phyloP scores from a whole-genome alignment of 345 rosid genomes.

The Odontarrhena argentea region DNA sequence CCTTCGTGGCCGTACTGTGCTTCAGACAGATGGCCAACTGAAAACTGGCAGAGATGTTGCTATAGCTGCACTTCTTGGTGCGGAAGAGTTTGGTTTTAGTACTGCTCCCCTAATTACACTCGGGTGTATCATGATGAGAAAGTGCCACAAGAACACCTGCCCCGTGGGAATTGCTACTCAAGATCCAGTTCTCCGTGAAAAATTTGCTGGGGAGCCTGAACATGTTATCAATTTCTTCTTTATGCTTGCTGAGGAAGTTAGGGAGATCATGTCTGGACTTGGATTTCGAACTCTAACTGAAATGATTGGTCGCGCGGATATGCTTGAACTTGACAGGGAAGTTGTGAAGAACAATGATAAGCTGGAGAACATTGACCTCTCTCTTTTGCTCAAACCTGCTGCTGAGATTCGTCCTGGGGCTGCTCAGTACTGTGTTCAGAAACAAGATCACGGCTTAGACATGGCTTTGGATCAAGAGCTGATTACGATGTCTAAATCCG shows the following conservation, averaged over 20 bases:
- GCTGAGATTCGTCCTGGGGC: constrained; percentile 94
- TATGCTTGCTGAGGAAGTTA: constrained; percentile 96
- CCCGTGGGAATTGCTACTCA: constrained; percentile 99
- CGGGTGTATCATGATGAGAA: constrained; percentile 99
- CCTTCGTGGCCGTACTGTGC: constrained; percentile 97
- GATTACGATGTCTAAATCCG: constrained; percentile 63
- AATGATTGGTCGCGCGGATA: constrained; percentile 99
- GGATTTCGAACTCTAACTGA: constrained; percentile 83
- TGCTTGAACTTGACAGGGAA: constrained; percentile 96
- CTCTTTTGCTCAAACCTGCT: constrained; percentile 85
- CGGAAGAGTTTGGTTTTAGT: constrained; percentile 99
- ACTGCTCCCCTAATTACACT: constrained; percentile 99
- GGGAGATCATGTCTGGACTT: constrained; percentile 94
- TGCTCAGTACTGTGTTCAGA: constrained; percentile 88
- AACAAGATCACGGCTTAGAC: constrained; percentile 96
- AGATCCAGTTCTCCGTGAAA: constrained; percentile 96
- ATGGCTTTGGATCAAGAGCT: constrained; percentile 91
- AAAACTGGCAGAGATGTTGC: constrained; percentile 99
- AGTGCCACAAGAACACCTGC: constrained; percentile 98
- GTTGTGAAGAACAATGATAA: constrained; percentile 78
- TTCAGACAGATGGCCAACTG: constrained; percentile 98
- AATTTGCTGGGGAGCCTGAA: constrained; percentile 99
- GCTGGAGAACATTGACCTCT: constrained; percentile 85
- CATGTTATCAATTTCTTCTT: constrained; percentile 97
- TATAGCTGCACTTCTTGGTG: constrained; percentile 97